A percentile compares a stretch with the other conserved stretches of the same genome.
These are phyloP conservation scores for Stephania japonica DNA, from an alignment of 164 flowering plant genomes.

Conservation along the genomic window DNA sequence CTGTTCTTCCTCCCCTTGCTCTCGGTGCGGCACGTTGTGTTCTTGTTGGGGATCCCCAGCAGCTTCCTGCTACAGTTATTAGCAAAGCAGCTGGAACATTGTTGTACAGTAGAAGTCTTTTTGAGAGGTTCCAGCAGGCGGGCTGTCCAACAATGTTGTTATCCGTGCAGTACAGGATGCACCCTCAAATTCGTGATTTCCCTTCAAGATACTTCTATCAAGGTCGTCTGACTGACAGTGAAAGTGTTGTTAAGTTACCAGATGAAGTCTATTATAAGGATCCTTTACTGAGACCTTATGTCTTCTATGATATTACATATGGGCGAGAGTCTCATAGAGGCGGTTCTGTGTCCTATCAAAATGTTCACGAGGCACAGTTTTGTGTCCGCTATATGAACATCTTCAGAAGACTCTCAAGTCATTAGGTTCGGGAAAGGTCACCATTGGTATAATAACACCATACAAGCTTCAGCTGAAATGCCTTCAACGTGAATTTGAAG, in stretches of 20 bases:
- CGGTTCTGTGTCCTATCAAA: slow-evolving; percentile 91
- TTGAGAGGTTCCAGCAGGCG: slow-evolving; percentile 92
- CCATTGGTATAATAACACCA: slow-evolving; percentile 95
- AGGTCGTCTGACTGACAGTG: slow-evolving; percentile 93
- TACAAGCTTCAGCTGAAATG: slow-evolving; percentile 94
- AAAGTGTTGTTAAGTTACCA: slow-evolving; percentile 61
- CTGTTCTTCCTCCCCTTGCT: slow-evolving; percentile 82
- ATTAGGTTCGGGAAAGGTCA: slow-evolving; percentile 51
- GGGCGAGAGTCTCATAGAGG: slow-evolving; percentile 94
- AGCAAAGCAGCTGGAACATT: slow-evolving; percentile 96
- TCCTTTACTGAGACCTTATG: slow-evolving; percentile 66
- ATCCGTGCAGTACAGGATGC: slow-evolving; percentile 96
- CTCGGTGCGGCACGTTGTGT: slow-evolving; percentile 96
- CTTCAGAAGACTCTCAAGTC: slow-evolving; percentile 72
- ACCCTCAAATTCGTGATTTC: slow-evolving; percentile 92
- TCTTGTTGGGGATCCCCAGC: slow-evolving; percentile 99
- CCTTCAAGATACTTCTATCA: slow-evolving; percentile 94
- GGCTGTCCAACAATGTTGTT: slow-evolving; percentile 94
- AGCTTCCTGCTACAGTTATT: slow-evolving; percentile 96
- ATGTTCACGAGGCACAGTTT: slow-evolving; percentile 81
- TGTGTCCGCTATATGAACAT: slow-evolving; percentile 81
- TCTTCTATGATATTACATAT: slow-evolving; percentile 76
- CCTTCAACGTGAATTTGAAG: slow-evolving; percentile 78
- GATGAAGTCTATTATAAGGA: slow-evolving; percentile 82
- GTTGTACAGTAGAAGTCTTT: slow-evolving; percentile 87